Base-by-base conservation (phyloP, 768 basidiomycete species). In the Podaxis mareebaensis region DNA sequence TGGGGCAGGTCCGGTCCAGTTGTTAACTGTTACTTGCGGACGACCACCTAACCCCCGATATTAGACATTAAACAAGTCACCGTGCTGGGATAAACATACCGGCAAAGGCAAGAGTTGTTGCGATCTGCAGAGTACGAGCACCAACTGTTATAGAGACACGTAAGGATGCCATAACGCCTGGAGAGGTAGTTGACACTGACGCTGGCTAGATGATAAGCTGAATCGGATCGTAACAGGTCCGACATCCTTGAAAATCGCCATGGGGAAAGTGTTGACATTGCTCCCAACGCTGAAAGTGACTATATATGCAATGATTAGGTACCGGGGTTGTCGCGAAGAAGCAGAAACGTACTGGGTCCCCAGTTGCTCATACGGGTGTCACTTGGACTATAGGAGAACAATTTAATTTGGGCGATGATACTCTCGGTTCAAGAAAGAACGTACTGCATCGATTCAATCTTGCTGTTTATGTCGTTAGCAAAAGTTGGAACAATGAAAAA, bases 171-270 rank as follows among this genome's bases (percentile, higher is more conserved):
- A 26, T 20, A 33, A 48, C 6, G 12, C 10, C 30, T 11, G 3
- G 20, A 4, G 11, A 48, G 24, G n/a, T 10, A 20, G 40, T 26
- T 33, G 40, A 33, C 3, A 33, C 60, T 53, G 58, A 66, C 66
- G 15, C 67, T 76, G 76, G 15, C 66, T 67, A 22, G 76, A 75
- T 11, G 67, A 61, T 38, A 77, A 64, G 4, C 61, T 69, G 61
- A 75, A 74, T 36, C 60, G 65, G 61, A 78, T 68, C 6, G 73
- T 77, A 8, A 74, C 66, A 12, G 76, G 40, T 4, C 76, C 77
- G 54, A 78, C 66, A n/a, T 68, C 69, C 71, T 78, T 72, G 71
- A 78, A 78, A n/a, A 74, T 63, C 17, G 74, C 75, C 76, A 78
- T 74, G 11, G 77, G 76, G 70, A 78, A 74, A 15, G 59, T 58